Percentiles rank a stretch among this genome's conserved stretches.
Evolutionary conservation across 2,329 filamentous ascomycete genomes (phyloP).

Genomic region (Aspergillus niger): DNA sequence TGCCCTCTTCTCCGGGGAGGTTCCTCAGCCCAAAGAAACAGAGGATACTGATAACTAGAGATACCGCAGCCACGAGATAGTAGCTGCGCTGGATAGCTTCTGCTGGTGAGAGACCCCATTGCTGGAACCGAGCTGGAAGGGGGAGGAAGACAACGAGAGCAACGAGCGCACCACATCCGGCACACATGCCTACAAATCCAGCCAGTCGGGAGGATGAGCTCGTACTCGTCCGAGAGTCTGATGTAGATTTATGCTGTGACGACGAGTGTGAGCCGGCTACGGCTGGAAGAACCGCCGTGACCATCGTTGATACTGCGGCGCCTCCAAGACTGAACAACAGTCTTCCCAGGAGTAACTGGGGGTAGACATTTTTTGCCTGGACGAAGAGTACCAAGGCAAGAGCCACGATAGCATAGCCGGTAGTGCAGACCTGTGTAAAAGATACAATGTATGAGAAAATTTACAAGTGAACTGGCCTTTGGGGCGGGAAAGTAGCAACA

Average conservation of each 20-base stretch:
- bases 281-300: constrained; percentile 86
- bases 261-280: constrained; percentile 52
- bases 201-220: constrained; percentile 67
- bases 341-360: constrained; percentile 79
- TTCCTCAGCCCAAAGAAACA: constrained; percentile 76
- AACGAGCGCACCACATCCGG: constrained; percentile 85
- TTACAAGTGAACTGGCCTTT: background rate
- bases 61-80: constrained; percentile 76
- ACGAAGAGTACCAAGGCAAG: constrained; percentile 77
- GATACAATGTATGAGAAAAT: constrained; percentile 4
- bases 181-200: constrained; percentile 88
- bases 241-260: constrained; percentile 15
- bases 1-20: constrained; percentile 72
- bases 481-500: background rate
- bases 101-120: constrained; percentile 69
- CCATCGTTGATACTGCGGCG: constrained; percentile 96
- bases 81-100: constrained; percentile 81
- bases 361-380: constrained; percentile 83
- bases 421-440: constrained; percentile 54
- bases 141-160: constrained; percentile 82
- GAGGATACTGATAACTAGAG: constrained; percentile 70
- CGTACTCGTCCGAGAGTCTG: constrained; percentile 13
- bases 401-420: constrained; percentile 81
- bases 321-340: constrained; percentile 88
- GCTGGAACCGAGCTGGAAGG: constrained; percentile 76